Base-by-base conservation (phyloP, 2,329 filamentous ascomycete species). In the Aspergillus awamori region DNA sequence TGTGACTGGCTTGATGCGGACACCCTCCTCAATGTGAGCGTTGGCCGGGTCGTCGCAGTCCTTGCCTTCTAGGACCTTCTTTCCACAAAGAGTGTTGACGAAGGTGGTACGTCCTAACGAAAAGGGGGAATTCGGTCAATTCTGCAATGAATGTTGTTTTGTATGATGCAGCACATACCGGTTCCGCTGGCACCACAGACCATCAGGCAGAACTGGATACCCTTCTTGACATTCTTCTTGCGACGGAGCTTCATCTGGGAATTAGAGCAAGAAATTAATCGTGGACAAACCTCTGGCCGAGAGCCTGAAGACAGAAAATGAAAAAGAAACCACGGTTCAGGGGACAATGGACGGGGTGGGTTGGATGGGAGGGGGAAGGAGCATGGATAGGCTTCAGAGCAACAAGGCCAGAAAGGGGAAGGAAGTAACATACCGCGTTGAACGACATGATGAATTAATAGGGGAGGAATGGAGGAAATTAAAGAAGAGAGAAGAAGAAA, bases 191-290 rank as follows among this genome's bases (percentile, higher is more conserved):
- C 95, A 84, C 95, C 95, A 79, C 95, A 98, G 76, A 99, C 95
- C 95, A 99, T 99, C 87, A 99, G 83, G 81, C 93, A 98, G 85
- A 99, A 99, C 86, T 99, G 95, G 77, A 99, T 98, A 78, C 95
- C 95, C 88, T 97, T 97, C 91, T 97, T 97, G 84, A 99, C 94
- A 87, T 99, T 98, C 91, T 99, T 99, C 94, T 99, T 99, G 82
- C 92, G 90, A 83, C 95, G 93, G 79, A 97, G 93, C 91, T 97
- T 95, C 82, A 96, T 92, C 88, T 92, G 60, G 36, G 38, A 62
- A 57, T 56, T 57, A 57, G 57, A 66, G 62, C 62, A 62, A 63
- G 61, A 41, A 54, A 52, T 61, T 43, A 60, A 49, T 26, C 55
- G 53, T 47, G 28, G 36, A 47, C 59, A 24, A 49, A 26, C 53